Evolutionary conservation across 345 rosid genomes (phyloP).

Genomic region (Eucalyptus camaldulensis): DNA sequence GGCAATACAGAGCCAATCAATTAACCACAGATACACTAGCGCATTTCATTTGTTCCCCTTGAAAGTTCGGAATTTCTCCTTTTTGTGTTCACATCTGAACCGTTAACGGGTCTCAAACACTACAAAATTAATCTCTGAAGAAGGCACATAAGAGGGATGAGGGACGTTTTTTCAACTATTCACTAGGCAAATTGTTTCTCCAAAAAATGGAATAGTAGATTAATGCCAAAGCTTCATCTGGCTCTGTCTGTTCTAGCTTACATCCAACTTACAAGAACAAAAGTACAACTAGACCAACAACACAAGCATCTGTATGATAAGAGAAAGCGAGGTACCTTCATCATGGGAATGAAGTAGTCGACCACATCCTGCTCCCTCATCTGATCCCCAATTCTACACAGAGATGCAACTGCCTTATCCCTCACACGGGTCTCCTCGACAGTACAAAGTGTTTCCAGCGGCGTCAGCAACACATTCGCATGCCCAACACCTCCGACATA

Average conservation of each 20-base stretch:
- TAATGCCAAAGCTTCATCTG: neutral
- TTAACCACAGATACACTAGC: neutral
- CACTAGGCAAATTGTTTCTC: neutral
- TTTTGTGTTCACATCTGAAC: neutral
- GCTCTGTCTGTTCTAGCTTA: neutral
- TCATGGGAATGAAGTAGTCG: slow-evolving; percentile 64
- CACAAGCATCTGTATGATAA: neutral
- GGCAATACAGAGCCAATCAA: neutral
- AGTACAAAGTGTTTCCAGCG: slow-evolving; percentile 72
- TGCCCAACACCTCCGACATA: slow-evolving; percentile 86
- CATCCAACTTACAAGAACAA: neutral
- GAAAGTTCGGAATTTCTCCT: neutral
- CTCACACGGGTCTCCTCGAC: slow-evolving; percentile 96
- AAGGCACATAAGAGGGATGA: neutral
- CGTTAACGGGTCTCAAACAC: neutral
- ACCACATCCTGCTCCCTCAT: slow-evolving; percentile 80
- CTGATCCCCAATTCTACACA: slow-evolving; percentile 81
- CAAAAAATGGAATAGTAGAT: neutral
- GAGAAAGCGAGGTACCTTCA: slow-evolving; percentile 39
- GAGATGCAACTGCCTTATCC: slow-evolving; percentile 76
- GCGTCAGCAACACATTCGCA: slow-evolving; percentile 66
- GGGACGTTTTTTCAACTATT: neutral
- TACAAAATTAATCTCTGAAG: neutral
- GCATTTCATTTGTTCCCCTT: neutral
- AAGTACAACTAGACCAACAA: neutral